Evolutionary conservation across 208 protist genomes (phyloP), one percentile per base, ranked within the genome.

Genomic region (Acanthamoeba sp.): DNA sequence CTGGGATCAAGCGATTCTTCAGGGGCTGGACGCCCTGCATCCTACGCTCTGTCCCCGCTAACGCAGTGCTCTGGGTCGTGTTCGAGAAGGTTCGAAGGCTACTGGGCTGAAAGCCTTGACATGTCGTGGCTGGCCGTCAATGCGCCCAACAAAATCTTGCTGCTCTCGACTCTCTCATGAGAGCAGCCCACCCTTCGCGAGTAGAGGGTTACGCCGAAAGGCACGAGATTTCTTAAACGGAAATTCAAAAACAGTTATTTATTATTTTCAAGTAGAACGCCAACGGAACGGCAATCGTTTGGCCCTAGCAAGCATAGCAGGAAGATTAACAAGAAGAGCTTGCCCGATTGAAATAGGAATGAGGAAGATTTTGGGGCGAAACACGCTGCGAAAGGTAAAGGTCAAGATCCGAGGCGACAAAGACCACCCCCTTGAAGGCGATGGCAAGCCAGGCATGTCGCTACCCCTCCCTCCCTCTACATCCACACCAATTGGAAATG

Each of bases 351-450:
- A n/a, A n/a, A n/a, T n/a, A n/a, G 36, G 7, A 24, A 85, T 85
- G 76, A 85, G 76, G 76, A 85, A 85, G 76, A 85, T 85, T 38
- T 57, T 85, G 76, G 76, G 76, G 45, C 76, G 76, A 2, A 85
- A 85, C 22, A 85, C 76, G 42, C 45, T 85, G 76, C 76, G 76
- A 16, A 85, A 59, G 29, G 76, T 85, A 20, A 18, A 45, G 20
- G 76, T 85, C 42, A 85, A 85, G 76, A 85, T 85, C 24, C 18
- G 45, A 50, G 76, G 76, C 45, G 45, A 85, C 20, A 85, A 85
- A 38, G 76, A 85, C 69, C 45, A 85, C 0, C 38, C 48, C 7
- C 22, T 80, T 32, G 76, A 57, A 32, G 22, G n/a, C 10, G 76
- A 85, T 38, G 45, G 42, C 76, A 78, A 78, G n/a, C 4, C 69